A percentile compares a stretch with the other conserved stretches of the same genome.
Conservation (phyloP, 306 rosid genomes). For the Vachellia collinsii region DNA sequence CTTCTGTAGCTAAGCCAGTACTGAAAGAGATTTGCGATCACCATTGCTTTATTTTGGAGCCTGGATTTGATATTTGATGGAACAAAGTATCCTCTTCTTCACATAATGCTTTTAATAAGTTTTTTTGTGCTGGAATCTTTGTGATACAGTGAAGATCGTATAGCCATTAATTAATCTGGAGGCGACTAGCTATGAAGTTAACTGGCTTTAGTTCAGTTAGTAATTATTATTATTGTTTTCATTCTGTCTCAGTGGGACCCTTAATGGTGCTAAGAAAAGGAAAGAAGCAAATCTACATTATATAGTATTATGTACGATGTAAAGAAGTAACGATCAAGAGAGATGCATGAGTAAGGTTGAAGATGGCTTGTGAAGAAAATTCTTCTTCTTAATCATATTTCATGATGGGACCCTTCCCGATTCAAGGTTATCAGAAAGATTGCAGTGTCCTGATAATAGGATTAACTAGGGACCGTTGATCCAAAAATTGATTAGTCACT, state of each 20-base stretch:
- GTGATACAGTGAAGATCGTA: constrained; percentile 18
- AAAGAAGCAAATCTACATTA: background rate
- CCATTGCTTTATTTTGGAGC: constrained; percentile 39
- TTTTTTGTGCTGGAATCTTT: constrained; percentile 31
- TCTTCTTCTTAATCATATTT: background rate
- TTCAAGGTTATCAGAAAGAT: background rate
- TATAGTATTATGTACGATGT: background rate
- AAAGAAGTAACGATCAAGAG: background rate
- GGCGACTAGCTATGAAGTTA: constrained; percentile 4
- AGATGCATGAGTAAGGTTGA: constrained; percentile 14
- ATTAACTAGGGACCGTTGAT: background rate
- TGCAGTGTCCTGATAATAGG: background rate
- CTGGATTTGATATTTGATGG: constrained; percentile 40
- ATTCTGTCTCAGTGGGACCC: constrained; percentile 4
- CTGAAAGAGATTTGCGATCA: constrained; percentile 27
- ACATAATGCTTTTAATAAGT: constrained; percentile 10
- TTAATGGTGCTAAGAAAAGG: background rate
- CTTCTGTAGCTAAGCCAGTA: constrained; percentile 37
- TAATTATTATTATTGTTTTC: background rate
- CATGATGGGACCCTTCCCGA: background rate
- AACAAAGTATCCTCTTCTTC: constrained; percentile 36
- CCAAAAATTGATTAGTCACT: background rate
- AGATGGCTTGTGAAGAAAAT: background rate
- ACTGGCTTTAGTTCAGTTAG: background rate
- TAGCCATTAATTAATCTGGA: background rate